These are phyloP conservation scores for Polytrichum commune DNA, from an alignment of 225 moss, liverwort and hornwort species.

Conservation along the genomic window DNA sequence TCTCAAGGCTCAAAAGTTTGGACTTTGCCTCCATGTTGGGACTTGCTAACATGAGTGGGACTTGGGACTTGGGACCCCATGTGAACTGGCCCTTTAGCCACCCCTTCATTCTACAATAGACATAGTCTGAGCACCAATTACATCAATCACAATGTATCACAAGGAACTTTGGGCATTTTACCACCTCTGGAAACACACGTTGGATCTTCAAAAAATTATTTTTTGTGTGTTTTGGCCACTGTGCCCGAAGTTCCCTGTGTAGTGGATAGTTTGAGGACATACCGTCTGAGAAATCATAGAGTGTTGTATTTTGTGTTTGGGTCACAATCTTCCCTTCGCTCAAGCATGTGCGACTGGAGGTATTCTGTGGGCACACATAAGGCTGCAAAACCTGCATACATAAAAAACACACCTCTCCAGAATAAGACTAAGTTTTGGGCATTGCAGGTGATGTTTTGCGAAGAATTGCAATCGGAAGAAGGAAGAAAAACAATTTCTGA, in stretches of 20 bases:
- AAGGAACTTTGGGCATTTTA: background rate
- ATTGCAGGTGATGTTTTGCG: background rate
- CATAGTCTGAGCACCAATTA: background rate
- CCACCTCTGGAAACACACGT: background rate
- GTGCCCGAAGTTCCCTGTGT: background rate
- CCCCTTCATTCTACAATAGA: background rate
- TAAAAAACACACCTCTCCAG: background rate
- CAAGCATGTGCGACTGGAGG: constrained; percentile 31
- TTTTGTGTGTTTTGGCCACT: background rate
- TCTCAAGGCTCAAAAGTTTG: no score
- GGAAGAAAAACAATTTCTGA: background rate
- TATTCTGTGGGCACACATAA: constrained; percentile 52
- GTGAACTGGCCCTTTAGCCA: background rate
- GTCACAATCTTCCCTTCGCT: constrained; percentile 39
- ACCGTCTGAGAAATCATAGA: constrained; percentile 35
- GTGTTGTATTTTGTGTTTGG: constrained; percentile 27
- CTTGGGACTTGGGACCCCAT: no score
- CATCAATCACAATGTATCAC: background rate
- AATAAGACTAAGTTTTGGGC: background rate
- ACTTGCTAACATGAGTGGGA: no score
- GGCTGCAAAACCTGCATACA: constrained; percentile 40
- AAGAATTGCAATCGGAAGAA: background rate
- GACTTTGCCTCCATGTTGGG: no score
- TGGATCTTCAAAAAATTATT: background rate
- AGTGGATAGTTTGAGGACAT: background rate